Percentiles rank a stretch among this genome's conserved stretches.
phyloP scores from a whole-genome alignment of 208 protist species.

The Lotmaria passim region DNA sequence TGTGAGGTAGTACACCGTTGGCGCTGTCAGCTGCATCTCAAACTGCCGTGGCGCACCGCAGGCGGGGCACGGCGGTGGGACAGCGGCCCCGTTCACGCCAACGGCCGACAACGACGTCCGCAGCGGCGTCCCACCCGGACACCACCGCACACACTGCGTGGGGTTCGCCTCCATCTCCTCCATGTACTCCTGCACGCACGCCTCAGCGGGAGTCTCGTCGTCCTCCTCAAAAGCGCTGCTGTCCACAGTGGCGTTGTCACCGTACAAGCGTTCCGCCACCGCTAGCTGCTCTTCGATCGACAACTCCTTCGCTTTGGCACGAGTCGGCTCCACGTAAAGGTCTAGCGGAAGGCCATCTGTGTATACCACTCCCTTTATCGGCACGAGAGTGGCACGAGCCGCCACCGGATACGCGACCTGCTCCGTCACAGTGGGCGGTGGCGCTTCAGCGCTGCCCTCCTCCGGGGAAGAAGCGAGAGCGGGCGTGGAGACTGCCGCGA shows the following conservation, averaged over 20 bases:
- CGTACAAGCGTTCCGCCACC: slow-evolving; percentile 55
- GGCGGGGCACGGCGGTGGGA: slow-evolving; percentile 52
- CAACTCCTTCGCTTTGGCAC: slow-evolving; percentile 35
- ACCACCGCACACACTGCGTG: slow-evolving; percentile 90
- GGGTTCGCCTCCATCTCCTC: slow-evolving; percentile 65
- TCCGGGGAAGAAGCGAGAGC: no score
- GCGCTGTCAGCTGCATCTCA: slow-evolving; percentile 86
- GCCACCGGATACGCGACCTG: slow-evolving; percentile 40
- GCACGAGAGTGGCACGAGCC: slow-evolving; percentile 27
- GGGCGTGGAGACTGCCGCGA: neutral
- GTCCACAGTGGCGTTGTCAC: slow-evolving; percentile 59
- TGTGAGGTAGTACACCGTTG: slow-evolving; percentile 83
- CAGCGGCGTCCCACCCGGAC: slow-evolving; percentile 65
- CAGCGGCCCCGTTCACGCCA: slow-evolving; percentile 12
- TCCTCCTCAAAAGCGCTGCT: slow-evolving; percentile 73
- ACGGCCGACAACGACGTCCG: slow-evolving; percentile 44
- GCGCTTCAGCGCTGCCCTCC: neutral
- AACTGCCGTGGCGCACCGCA: slow-evolving; percentile 68
- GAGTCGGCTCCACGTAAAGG: slow-evolving; percentile 64
- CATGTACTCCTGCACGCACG: slow-evolving; percentile 78
- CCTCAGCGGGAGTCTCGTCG: slow-evolving; percentile 70
- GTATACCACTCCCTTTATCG: slow-evolving; percentile 53
- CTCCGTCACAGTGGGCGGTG: neutral
- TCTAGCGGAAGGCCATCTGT: slow-evolving; percentile 63
- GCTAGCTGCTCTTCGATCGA: slow-evolving; percentile 61